Percentiles rank a stretch among this genome's conserved stretches.
phyloP scores from a whole-genome alignment of 2,329 filamentous ascomycete genomes.

The Alternaria sp. region DNA sequence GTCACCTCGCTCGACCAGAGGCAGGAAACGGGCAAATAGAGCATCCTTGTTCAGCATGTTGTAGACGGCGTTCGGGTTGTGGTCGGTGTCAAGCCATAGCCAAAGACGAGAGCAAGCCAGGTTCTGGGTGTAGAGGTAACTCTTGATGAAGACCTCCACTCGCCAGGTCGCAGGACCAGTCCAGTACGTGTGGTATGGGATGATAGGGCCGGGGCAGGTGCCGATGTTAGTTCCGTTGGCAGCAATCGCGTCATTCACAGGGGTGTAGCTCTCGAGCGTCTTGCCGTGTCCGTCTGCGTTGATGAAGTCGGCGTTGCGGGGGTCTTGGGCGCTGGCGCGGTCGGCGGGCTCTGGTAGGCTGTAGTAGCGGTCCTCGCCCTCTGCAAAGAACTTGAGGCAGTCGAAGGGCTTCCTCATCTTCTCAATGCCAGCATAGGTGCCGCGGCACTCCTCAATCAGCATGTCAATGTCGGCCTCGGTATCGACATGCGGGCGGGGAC shows the following conservation, averaged over 20 bases:
- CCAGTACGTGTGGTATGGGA: constrained; percentile 64
- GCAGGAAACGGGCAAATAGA: constrained; percentile 60
- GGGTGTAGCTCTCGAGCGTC: constrained; percentile 46
- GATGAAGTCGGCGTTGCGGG: constrained; percentile 51
- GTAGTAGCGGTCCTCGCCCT: constrained; percentile 59
- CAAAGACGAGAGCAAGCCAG: constrained; percentile 60
- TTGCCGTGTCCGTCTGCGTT: constrained; percentile 52
- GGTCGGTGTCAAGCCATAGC: constrained; percentile 62
- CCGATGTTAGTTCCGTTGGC: constrained; percentile 53
- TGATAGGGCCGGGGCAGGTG: constrained; percentile 61
- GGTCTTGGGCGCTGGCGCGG: constrained; percentile 52
- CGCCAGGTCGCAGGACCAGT: constrained; percentile 63
- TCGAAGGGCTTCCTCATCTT: constrained; percentile 62
- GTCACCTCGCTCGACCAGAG: constrained; percentile 61
- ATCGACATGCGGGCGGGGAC: constrained; percentile 58
- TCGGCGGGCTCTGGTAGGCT: constrained; percentile 51
- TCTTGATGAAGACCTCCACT: constrained; percentile 63
- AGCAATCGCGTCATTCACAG: constrained; percentile 42
- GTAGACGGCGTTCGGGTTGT: constrained; percentile 57
- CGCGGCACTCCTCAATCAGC: constrained; percentile 60
- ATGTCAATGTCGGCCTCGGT: constrained; percentile 60
- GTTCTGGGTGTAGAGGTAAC: constrained; percentile 64
- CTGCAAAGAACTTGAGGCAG: constrained; percentile 59
- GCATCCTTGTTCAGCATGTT: constrained; percentile 60
- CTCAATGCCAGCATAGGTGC: constrained; percentile 59